Base-by-base conservation (phyloP, 1,284 basidiomycete genomes). In the Cutaneotrichosporon cutaneum region DNA sequence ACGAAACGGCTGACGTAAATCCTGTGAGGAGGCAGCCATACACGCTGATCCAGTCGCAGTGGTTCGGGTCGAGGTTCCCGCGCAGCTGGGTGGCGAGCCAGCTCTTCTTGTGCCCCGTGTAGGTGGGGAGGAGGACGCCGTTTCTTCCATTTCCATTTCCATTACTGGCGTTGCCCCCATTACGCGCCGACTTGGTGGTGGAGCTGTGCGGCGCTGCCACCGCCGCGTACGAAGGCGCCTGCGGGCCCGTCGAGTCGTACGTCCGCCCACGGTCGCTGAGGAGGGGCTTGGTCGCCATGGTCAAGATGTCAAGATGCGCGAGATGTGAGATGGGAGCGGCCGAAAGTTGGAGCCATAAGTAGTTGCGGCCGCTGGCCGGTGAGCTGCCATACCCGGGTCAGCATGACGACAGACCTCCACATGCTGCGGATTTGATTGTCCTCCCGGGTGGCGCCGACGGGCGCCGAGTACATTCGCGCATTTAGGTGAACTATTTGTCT, bases 1-100 rank as follows among this genome's bases (percentile, higher is more conserved):
- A 93, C 1, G 86, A 87, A 18, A 92, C 82, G 2, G 86, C 83
- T 68, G 72, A 89, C 84, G 90, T 87, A 79, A 86, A 90, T 0
- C 90, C 91, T 0, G 90, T 93, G 85, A 93, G 87, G 78, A 92
- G 91, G 77, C 90, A 92, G 73, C 86, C 92, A 9, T 84, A 85
- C 6, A 87, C 83, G 54, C 92, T 82, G 9, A 88, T 87, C 6
- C 81, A 81, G 0, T 85, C 84, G 0, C 85, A 82, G 63, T 82
- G 77, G 24, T 82, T 80, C 0, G 84, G 82, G 72, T 92, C 88
- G 59, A 92, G 16, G 18, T 42, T 42, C 3, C 39, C 39, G 16
- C 16, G 7, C 39, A 42, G 18, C 18, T 42, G 39, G 3, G 39
- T 42, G 18, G 39, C 16, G 18, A 42, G 39, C 39, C 39, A 42